Evolutionary conservation across 2,329 filamentous ascomycete species (phyloP).

Genomic region (Scedosporium apiospermum): DNA sequence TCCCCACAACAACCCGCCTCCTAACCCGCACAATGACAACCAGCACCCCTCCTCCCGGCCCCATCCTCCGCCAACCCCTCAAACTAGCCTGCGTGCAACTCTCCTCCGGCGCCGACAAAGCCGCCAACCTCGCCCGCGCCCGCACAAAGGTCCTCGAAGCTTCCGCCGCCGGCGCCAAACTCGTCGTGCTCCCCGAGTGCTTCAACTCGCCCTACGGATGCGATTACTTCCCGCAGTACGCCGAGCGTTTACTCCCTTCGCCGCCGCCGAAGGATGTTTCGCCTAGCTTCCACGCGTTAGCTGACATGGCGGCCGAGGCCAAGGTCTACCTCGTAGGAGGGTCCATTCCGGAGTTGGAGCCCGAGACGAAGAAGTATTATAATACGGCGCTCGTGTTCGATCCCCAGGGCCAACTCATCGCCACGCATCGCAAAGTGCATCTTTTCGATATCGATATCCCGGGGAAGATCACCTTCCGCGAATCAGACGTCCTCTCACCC

Average conservation of each 20-base stretch:
- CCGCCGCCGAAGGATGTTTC: slow-evolving; percentile 62
- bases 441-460: slow-evolving; percentile 98
- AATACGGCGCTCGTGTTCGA: slow-evolving; percentile 84
- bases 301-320: slow-evolving; percentile 68
- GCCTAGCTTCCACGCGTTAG: slow-evolving; percentile 79
- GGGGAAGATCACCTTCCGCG: slow-evolving; percentile 82
- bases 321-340: slow-evolving; percentile 79
- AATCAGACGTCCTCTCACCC: slow-evolving; percentile 79
- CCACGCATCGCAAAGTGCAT: slow-evolving; percentile 85
- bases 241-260: slow-evolving; percentile 72
- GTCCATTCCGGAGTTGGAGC: slow-evolving; percentile 76
- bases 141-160: slow-evolving; percentile 77
- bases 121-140: slow-evolving; percentile 72
- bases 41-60: slow-evolving; percentile 17
- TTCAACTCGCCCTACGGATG: slow-evolving; percentile 96
- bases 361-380: slow-evolving; percentile 57
- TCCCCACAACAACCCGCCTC: slow-evolving; percentile 20
- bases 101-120: slow-evolving; percentile 72
- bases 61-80: slow-evolving; percentile 63
- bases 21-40: slow-evolving; percentile 15
- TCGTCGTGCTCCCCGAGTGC: slow-evolving; percentile 93
- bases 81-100: slow-evolving; percentile 78
- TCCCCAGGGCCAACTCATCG: slow-evolving; percentile 70
- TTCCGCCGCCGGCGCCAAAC: slow-evolving; percentile 62
- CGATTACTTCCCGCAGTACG: slow-evolving; percentile 82